Percentiles rank a stretch among this genome's conserved stretches.
These are phyloP conservation scores for Dipteronia sinensis DNA, from an alignment of 345 rosid genomes.

Conservation along the genomic window DNA sequence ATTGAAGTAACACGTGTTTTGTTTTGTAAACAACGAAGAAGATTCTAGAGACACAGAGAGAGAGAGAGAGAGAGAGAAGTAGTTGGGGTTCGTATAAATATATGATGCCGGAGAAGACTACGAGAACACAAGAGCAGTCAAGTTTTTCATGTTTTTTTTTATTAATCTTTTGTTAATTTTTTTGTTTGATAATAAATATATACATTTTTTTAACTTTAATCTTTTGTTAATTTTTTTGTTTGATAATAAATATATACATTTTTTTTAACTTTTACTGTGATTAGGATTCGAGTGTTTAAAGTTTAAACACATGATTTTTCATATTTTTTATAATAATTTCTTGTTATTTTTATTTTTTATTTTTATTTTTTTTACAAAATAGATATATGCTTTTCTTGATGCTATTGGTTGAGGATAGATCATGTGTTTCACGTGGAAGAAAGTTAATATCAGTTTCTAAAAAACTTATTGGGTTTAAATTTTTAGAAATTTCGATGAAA, in stretches of 20 bases:
- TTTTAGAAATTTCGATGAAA: too few relatives aligned
- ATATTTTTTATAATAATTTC: too few relatives aligned
- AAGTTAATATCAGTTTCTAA: too few relatives aligned
- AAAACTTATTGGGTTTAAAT: too few relatives aligned
- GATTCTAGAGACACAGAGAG: constrained; percentile 28
- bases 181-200: too few relatives aligned
- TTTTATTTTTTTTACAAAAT: background rate
- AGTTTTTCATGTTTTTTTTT: background rate
- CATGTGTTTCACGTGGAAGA: background rate
- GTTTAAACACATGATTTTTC: too few relatives aligned
- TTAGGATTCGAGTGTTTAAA: too few relatives aligned
- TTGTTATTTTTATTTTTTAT: too few relatives aligned
- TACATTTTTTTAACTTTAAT: too few relatives aligned
- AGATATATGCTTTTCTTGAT: background rate
- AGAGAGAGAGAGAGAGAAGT: background rate
- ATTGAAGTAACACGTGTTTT: background rate
- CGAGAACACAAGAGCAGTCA: background rate
- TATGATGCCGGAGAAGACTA: background rate
- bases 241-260: too few relatives aligned
- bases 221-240: too few relatives aligned
- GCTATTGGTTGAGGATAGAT: background rate
- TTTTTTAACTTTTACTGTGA: too few relatives aligned
- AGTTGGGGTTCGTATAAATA: background rate
- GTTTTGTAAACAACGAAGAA: constrained; percentile 30
- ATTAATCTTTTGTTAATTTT: background rate